A percentile compares a stretch with the other conserved stretches of the same genome.
These are phyloP conservation scores for Pseudozyma hubeiensis DNA, from an alignment of 1,284 basidiomycete genomes.

Conservation along the genomic window DNA sequence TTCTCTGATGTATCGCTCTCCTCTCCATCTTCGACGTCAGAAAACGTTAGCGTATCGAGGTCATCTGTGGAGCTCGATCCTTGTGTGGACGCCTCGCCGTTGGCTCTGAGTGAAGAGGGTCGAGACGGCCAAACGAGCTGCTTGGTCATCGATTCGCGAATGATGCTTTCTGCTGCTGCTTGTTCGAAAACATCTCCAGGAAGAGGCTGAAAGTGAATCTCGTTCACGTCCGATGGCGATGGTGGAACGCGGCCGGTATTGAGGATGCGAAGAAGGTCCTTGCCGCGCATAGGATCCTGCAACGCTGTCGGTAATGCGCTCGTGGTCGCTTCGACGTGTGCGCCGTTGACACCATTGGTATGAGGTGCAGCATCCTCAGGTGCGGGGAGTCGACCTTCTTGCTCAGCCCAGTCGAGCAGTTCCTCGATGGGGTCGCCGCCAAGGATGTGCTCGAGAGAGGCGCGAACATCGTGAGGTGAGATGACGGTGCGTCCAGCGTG, in stretches of 20 bases:
- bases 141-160: conserved; percentile 24
- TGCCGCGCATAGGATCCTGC: conserved; percentile 42
- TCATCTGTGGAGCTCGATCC: conserved; percentile 25
- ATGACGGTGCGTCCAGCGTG: conserved; percentile 42
- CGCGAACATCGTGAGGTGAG: conserved; percentile 48
- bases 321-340: conserved; percentile 2
- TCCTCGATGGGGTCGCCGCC: conserved; percentile 51
- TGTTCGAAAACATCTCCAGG: conserved; percentile 21
- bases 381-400: conserved; percentile 36
- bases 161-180: conserved; percentile 25
- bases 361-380: conserved; percentile 1
- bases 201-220: conserved; percentile 23
- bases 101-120: background rate
- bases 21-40: conserved; percentile 26
- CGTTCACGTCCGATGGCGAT: conserved; percentile 22
- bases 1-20: conserved; percentile 8
- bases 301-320: conserved; percentile 20
- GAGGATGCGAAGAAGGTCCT: conserved; percentile 38
- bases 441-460: conserved; percentile 51
- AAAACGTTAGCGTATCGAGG: conserved; percentile 17
- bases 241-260: conserved; percentile 25
- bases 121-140: conserved; percentile 33
- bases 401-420: conserved; percentile 54
- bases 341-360: conserved; percentile 18
- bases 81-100: conserved; percentile 18